A percentile compares a stretch with the other conserved stretches of the same genome.
Evolutionary conservation across 208 protist species (phyloP).

Genomic region (Trypanosoma platydactyli): DNA sequence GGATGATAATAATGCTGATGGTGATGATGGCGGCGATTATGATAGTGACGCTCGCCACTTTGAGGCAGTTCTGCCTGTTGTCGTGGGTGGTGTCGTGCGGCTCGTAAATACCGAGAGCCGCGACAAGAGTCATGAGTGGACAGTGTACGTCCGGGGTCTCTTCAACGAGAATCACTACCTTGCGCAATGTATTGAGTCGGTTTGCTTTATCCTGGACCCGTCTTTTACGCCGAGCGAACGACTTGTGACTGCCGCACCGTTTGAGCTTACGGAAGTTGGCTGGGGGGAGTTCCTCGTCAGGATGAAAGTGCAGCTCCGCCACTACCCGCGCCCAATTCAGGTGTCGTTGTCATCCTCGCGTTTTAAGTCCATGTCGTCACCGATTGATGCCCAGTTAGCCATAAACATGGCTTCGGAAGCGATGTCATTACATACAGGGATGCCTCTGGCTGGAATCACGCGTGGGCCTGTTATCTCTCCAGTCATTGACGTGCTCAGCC

Average conservation of each 20-base stretch:
- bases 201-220: conserved; percentile 77
- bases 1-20: background rate
- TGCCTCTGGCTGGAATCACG: conserved; percentile 10
- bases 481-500: conserved; percentile 21
- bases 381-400: background rate
- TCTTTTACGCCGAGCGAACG: conserved; percentile 73
- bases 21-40: background rate
- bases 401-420: conserved; percentile 16
- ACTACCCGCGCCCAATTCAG: conserved; percentile 32
- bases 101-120: conserved; percentile 65
- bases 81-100: conserved; percentile 72
- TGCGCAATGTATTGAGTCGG: conserved; percentile 68
- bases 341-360: conserved; percentile 12
- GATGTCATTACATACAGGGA: background rate
- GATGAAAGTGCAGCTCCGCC: conserved; percentile 68
- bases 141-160: conserved; percentile 87
- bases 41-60: conserved; percentile 13
- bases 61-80: conserved; percentile 44
- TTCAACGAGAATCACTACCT: conserved; percentile 74
- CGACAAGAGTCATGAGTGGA: conserved; percentile 81
- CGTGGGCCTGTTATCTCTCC: conserved; percentile 26
- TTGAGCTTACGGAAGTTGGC: conserved; percentile 82
- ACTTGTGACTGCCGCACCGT: conserved; percentile 59
- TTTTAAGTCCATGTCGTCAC: background rate
- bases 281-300: conserved; percentile 90